Conservation (phyloP, 139 green algal genomes). For the Tetradesmus lagerheimii region DNA sequence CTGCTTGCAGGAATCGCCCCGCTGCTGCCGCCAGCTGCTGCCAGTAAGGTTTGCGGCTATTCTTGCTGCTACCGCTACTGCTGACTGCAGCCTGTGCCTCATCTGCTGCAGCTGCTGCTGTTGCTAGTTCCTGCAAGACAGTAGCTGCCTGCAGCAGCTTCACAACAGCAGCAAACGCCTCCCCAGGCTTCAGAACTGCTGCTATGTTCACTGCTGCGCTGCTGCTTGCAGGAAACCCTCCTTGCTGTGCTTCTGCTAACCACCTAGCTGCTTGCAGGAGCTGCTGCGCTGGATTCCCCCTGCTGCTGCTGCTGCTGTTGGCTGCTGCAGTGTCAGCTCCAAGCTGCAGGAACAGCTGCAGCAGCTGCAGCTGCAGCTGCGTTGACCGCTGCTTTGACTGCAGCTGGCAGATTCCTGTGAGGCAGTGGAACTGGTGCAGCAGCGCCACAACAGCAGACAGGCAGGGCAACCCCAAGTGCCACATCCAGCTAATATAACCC, state of each 20-base stretch:
- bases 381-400: not conserved
- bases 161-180: not conserved
- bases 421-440: not conserved
- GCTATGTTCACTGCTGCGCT: not conserved
- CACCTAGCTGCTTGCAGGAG: not conserved
- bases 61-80: not conserved
- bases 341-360: conserved; percentile 15
- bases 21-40: not conserved
- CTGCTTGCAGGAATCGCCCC: not conserved
- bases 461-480: not conserved
- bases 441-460: not conserved
- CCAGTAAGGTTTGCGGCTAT: not conserved
- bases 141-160: conserved; percentile 6
- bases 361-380: not conserved
- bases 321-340: not conserved
- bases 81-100: not conserved
- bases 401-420: not conserved
- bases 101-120: not conserved
- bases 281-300: not conserved
- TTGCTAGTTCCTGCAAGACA: not conserved
- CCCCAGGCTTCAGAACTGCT: not conserved
- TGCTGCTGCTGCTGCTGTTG: not conserved
- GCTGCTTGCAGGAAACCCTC: not conserved
- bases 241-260: not conserved
- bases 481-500: not conserved